Base-by-base conservation (phyloP, 345 rosid species). In the Lepidium africanum region DNA sequence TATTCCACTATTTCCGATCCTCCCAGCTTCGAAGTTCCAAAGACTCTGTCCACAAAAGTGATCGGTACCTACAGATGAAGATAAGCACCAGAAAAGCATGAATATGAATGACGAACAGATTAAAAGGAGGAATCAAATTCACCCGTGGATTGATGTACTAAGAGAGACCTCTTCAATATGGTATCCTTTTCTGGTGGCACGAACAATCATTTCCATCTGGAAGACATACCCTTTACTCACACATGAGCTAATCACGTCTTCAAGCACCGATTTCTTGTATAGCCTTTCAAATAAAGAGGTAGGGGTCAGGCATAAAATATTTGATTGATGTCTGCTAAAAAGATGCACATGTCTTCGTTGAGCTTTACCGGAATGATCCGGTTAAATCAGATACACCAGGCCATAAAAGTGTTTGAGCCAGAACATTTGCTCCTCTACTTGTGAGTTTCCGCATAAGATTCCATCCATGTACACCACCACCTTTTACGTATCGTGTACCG, bases 201-300 rank as follows among this genome's bases (percentile, higher is more conserved):
- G 91, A 35, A 94, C 99, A 57, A 94, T 91, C 96, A 94, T 94
- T 85, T 94, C 99, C 96, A 94, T 94, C 73, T 94, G 99, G 76
- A 94, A 94, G 48, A 94, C 99, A 43, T 91, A 91, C 25, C 97
- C 96, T 77, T 91, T 94, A 65, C 97, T 94, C 42, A 94, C 96
- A 43, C 88, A 83, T 48, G 96, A 86, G 64, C 78, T 77, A 49
- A 94, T 91, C 49, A 91, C 74, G 43, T 87, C 96, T 82, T 94
- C 93, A 38, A 94, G 93, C 60, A 78, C 96, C 3, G 86, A 81
- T 79, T 87, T 94, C 83, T 74, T 79, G 79, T 91, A 91, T 47
- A 91, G 88, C 71, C 99, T 94, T 75, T 65, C 69, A 67, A 71
- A 64, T 9, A 62, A 46, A 45, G 5, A 43, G 42, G 25, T 25